A percentile compares a stretch with the other conserved stretches of the same genome.
Evolutionary conservation across 495 filamentous ascomycete genomes (phyloP).

Genomic region (Aspergillus funiculosus): DNA sequence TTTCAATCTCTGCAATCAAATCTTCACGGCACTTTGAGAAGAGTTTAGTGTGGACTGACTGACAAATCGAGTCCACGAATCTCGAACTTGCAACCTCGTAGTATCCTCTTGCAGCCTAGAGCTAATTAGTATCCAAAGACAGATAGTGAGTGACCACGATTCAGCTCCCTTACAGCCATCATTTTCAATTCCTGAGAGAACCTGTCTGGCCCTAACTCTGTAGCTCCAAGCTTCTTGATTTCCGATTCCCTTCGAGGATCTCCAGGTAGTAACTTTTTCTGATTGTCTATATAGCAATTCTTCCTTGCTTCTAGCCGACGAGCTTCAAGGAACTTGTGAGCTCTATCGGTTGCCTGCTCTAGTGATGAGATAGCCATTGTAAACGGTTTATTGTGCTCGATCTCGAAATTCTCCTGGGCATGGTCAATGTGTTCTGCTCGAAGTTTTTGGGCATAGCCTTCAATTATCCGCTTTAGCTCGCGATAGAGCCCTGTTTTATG

Average conservation of each 20-base stretch:
- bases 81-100: constrained; percentile 48
- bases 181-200: constrained; percentile 44
- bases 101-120: constrained; percentile 42
- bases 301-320: constrained; percentile 16
- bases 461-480: constrained; percentile 25
- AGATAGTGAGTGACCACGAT: background rate
- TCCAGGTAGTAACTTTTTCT: constrained; percentile 5
- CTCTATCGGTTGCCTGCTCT: constrained; percentile 13
- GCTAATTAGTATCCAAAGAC: background rate
- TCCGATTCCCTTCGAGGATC: constrained; percentile 17
- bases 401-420: constrained; percentile 21
- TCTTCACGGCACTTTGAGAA: constrained; percentile 38
- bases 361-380: constrained; percentile 28
- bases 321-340: constrained; percentile 4
- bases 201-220: constrained; percentile 37
- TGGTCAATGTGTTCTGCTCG: constrained; percentile 20
- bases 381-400: constrained; percentile 33
- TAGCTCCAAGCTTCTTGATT: constrained; percentile 18
- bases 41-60: constrained; percentile 42
- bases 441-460: constrained; percentile 24
- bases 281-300: constrained; percentile 12
- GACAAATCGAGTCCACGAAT: constrained; percentile 46
- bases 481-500: constrained; percentile 35
- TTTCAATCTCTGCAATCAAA: constrained; percentile 31
- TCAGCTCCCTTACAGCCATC: constrained; percentile 50